Conservation (phyloP, 2,329 filamentous ascomycete species). For the Nectriaceae sp. region DNA sequence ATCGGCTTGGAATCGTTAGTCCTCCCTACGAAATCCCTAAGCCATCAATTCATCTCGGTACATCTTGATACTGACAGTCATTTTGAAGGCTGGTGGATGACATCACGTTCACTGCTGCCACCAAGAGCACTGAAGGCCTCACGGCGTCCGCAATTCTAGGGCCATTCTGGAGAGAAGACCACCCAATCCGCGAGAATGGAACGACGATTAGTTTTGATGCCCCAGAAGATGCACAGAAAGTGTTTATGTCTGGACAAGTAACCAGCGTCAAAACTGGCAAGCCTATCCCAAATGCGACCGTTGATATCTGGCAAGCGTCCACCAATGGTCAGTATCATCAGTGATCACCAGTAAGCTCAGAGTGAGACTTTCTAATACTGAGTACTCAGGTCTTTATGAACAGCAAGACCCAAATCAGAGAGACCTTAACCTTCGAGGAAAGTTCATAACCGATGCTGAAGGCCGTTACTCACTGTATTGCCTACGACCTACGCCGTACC, state of each 20-base stretch:
- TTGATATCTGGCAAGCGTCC: slow-evolving; percentile 81
- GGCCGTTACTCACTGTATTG: slow-evolving; percentile 66
- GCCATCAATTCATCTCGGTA: neutral
- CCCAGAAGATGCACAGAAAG: slow-evolving; percentile 51
- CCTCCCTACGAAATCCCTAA: neutral
- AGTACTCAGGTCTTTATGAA: slow-evolving; percentile 55
- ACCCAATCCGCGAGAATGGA: slow-evolving; percentile 70
- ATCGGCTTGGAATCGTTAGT: slow-evolving; percentile 69
- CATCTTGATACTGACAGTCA: slow-evolving; percentile 2
- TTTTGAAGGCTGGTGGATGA: slow-evolving; percentile 67
- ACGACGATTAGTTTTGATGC: slow-evolving; percentile 62
- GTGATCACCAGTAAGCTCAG: too few species aligned
- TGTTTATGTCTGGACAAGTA: slow-evolving; percentile 65
- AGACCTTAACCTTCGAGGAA: slow-evolving; percentile 74
- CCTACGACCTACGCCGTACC: slow-evolving; percentile 60
- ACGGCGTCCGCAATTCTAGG: slow-evolving; percentile 81
- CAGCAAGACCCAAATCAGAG: slow-evolving; percentile 72
- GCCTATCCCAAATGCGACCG: slow-evolving; percentile 64
- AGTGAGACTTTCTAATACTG: too few species aligned
- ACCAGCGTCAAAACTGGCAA: slow-evolving; percentile 59
- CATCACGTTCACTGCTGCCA: slow-evolving; percentile 67
- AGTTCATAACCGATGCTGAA: slow-evolving; percentile 66
- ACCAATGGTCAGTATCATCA: slow-evolving; percentile 57
- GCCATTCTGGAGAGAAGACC: slow-evolving; percentile 78
- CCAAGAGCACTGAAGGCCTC: slow-evolving; percentile 45